phyloP scores from a whole-genome alignment of 768 basidiomycete species.

The Serpula lacrymans region DNA sequence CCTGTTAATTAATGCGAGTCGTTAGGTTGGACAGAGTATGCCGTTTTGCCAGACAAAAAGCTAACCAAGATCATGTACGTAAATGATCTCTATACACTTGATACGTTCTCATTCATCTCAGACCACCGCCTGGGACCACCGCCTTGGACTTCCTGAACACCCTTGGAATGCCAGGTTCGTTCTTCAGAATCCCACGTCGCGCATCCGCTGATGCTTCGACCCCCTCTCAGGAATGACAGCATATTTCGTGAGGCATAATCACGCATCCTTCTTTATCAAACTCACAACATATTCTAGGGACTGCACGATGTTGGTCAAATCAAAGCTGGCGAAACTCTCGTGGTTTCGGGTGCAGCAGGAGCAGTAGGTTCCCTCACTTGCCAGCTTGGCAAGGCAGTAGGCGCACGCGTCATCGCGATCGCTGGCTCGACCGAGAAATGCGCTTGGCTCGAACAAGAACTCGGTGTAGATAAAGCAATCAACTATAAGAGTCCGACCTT shows the following conservation, averaged over 20 bases:
- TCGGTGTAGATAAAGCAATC: conserved; percentile 79
- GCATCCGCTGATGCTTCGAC: neutral
- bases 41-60: conserved; percentile 51
- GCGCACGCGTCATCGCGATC: conserved; percentile 83
- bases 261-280: neutral
- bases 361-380: conserved; percentile 83
- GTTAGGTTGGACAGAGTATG: conserved; percentile 78
- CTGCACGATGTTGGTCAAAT: conserved; percentile 76
- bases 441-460: conserved; percentile 76
- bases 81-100: conserved; percentile 18
- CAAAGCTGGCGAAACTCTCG: conserved; percentile 79
- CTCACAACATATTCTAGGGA: conserved; percentile 47
- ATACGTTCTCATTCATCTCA: conserved; percentile 16
- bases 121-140: conserved; percentile 55
- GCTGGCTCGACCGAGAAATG: conserved; percentile 86
- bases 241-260: conserved; percentile 63
- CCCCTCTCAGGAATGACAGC: conserved; percentile 70
- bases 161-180: conserved; percentile 69
- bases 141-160: conserved; percentile 79
- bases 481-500: conserved; percentile 86
- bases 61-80: conserved; percentile 59
- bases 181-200: neutral
- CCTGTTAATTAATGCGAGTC: neutral
- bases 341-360: conserved; percentile 90
- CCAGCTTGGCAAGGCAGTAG: conserved; percentile 76